These are phyloP conservation scores for Papiliotrema nemorosa DNA, from an alignment of 1,284 basidiomycete species.

Conservation along the genomic window DNA sequence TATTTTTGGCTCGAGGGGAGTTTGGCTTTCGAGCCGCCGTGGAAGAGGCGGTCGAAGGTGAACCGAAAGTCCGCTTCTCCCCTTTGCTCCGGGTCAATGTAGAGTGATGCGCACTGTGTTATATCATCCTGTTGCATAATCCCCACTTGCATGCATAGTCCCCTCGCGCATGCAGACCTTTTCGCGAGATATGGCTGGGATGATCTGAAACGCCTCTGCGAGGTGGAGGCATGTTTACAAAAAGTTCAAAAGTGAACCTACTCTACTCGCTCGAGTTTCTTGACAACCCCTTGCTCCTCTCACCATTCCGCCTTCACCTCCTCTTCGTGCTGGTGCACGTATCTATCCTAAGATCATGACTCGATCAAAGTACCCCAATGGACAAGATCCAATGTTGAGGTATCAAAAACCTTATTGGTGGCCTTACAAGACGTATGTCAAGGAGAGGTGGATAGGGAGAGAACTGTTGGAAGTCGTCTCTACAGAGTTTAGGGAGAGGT, in stretches of 20 bases:
- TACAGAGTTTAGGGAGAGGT: constrained; percentile 84
- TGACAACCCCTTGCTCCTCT: too few relatives aligned
- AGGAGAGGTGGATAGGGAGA: constrained; percentile 59
- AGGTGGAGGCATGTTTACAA: too few relatives aligned
- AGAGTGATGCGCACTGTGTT: constrained; percentile 1
- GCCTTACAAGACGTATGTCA: constrained; percentile 79
- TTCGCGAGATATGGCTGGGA: too few relatives aligned
- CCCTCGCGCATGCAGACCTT: too few relatives aligned
- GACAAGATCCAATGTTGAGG: constrained; percentile 46
- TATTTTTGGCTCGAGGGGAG: constrained; percentile 68
- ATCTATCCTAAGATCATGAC: background rate
- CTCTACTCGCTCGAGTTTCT: too few relatives aligned
- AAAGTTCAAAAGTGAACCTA: too few relatives aligned
- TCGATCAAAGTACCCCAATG: constrained; percentile 29
- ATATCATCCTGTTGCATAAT: too few relatives aligned
- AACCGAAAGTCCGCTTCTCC: constrained; percentile 28
- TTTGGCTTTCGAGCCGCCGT: constrained; percentile 63
- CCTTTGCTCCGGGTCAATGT: constrained; percentile 18
- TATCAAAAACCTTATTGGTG: constrained; percentile 53
- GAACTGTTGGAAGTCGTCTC: constrained; percentile 70
- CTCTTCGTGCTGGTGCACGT: background rate
- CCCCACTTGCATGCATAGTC: too few relatives aligned
- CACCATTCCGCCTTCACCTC: too few relatives aligned
- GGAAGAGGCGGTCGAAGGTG: constrained; percentile 25
- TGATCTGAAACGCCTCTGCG: too few relatives aligned